phyloP scores from a whole-genome alignment of 2,329 filamentous ascomycete species.

The Rosellinia necatrix region DNA sequence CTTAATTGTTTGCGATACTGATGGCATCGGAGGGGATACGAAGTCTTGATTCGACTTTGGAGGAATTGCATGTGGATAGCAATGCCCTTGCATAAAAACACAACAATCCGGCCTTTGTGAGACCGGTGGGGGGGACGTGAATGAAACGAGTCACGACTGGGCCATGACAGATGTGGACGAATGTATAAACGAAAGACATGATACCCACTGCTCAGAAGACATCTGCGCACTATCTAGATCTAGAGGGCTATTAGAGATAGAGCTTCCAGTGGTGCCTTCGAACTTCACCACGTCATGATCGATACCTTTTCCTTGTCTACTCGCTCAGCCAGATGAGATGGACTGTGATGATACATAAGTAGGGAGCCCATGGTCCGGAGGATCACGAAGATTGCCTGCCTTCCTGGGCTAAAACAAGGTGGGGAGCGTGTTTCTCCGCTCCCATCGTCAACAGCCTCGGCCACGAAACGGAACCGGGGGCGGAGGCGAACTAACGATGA shows the following conservation, averaged over 20 bases:
- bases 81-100: not conserved
- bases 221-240: slow-evolving; percentile 6
- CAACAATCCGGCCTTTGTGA: not conserved
- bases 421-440: not conserved
- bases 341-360: too few species aligned
- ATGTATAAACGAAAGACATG: slow-evolving; percentile 7
- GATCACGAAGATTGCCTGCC: too few species aligned
- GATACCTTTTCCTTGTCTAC: too few species aligned
- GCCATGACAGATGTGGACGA: not conserved
- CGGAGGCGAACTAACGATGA: slow-evolving; percentile 1
- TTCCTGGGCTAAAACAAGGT: not conserved
- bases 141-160: not conserved
- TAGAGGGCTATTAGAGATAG: not conserved
- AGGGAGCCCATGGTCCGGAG: too few species aligned
- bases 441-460: slow-evolving; percentile 1
- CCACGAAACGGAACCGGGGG: not conserved
- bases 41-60: not conserved
- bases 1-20: not conserved
- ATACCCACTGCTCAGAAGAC: slow-evolving; percentile 18
- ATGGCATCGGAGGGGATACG: not conserved
- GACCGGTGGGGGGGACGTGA: not conserved
- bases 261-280: not conserved
- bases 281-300: too few species aligned
- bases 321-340: not conserved
- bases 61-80: not conserved